phyloP scores from a whole-genome alignment of 1,284 basidiomycete species.

The Ceratobasidium theobromae region DNA sequence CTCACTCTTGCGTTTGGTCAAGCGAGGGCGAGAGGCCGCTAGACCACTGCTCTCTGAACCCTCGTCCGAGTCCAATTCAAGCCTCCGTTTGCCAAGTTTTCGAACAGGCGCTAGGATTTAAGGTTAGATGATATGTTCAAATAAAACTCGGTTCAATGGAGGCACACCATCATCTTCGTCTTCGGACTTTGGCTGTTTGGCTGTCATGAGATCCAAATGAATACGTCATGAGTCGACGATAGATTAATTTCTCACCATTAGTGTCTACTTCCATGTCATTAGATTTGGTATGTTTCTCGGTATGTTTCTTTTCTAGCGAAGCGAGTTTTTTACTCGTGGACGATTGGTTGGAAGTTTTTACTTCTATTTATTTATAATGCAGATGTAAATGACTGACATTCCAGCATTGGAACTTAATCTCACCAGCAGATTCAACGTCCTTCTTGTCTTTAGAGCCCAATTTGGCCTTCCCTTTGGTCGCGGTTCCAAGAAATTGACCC shows the following conservation, averaged over 20 bases:
- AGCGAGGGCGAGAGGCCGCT: neutral
- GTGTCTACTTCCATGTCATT: slow-evolving; percentile 29
- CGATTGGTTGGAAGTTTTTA: neutral
- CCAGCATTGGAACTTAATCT: neutral
- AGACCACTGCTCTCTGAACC: slow-evolving; percentile 5
- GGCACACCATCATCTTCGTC: slow-evolving; percentile 57
- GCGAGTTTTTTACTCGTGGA: slow-evolving; percentile 36
- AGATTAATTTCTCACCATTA: too few species aligned
- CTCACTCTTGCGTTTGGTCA: slow-evolving; percentile 16
- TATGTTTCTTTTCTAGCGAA: slow-evolving; percentile 37
- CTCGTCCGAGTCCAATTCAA: slow-evolving; percentile 13
- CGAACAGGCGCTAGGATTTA: slow-evolving; percentile 11
- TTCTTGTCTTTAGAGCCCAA: slow-evolving; percentile 36
- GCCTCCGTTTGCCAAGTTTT: slow-evolving; percentile 10
- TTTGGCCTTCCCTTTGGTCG: slow-evolving; percentile 47
- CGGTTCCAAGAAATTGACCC: slow-evolving; percentile 63
- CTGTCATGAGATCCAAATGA: too few species aligned
- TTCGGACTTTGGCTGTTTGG: too few species aligned
- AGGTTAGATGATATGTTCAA: too few species aligned
- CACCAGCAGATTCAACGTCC: neutral
- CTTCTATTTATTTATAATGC: neutral
- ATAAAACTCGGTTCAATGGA: too few species aligned
- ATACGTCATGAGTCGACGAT: too few species aligned
- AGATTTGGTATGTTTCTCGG: slow-evolving; percentile 35
- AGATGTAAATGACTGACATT: too few species aligned